Base-by-base conservation (phyloP, 2,329 filamentous ascomycete genomes). In the Fusarium sp. region DNA sequence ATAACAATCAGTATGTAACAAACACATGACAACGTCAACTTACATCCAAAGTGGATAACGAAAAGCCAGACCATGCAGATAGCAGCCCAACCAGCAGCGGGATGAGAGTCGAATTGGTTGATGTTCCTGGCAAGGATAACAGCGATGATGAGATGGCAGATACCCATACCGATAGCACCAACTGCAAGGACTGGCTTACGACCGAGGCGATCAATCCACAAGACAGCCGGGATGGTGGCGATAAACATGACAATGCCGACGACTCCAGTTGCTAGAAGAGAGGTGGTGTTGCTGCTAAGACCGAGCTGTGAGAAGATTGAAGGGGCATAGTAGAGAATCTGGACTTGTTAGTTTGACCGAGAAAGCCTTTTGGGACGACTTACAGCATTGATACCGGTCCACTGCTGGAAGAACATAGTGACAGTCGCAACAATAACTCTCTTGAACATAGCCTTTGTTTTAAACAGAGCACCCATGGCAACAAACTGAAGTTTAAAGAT, bases 51-150 rank as follows among this genome's bases (percentile, higher is more conserved):
- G 77, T 91, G 86, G 31, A 92, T 82, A 30, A 92, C 88, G 68
- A 92, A 93, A 0, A 94, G 82, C 91, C 91, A 93, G 10, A 92
- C 88, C 86, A 92, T 90, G 53, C 76, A 80, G 3, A 85, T 82
- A 8, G 85, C 89, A 0, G 90, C 91, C 92, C 92, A 94, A 2
- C 91, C 91, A 0, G 90, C 89, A 0, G 85, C 86, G 8, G 33
- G 50, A 1, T 62, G 77, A 72, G 64, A 93, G 85, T 0, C 75
- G 83, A 90, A 94, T 5, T 83, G 78, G 66, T 87, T 75, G n/a
- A 87, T 79, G 74, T 89, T 88, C 65, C 83, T 86, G 36, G 88
- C 91, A 6, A 90, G 84, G 60, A 93, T 91, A 38, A 88, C 83
- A 2, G 90, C 90, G 57, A 93, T 89, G 72, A 93, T 90, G 69